Evolutionary conservation across 2,329 filamentous ascomycete genomes (phyloP), one percentile per base, ranked within the genome.

Genomic region (Pleomassaria siparia): DNA sequence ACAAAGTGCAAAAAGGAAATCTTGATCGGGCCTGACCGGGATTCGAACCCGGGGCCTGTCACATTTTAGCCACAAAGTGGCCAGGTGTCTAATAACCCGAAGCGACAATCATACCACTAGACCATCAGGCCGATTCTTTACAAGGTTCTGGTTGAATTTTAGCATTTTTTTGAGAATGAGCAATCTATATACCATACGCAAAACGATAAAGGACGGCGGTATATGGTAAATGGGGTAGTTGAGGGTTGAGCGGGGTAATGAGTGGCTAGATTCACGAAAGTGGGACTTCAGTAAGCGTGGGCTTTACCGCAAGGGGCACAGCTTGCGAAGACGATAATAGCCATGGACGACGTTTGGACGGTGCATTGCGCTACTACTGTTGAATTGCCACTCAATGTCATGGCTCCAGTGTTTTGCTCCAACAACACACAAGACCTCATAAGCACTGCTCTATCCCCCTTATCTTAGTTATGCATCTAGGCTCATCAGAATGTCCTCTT

Each of bases 41-140:
- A 65, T 58, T 68, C 60, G 65, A 68, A 67, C 65, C 65, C 65
- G 65, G 65, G 65, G 63, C 64, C 65, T 68, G 63, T 66, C 62
- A 68, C 64, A 68, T 46, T 29, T 20, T 22, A 26, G 22, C 18
- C 18, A 16, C 26, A 18, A 15, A n/a, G 44, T 11, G 35, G n/a
- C 44, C 44, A 46, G 44, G 44, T 28, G 24, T 32, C 20, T 10
- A 39, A n/a, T n/a, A 39, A 28, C 43, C 43, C 44, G 44, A 46
- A 46, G 44, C 44, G 44, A 46, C 44, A 46, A 46, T 46, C 44
- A 46, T 46, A 44, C 41, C 41, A 44, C 41, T 47, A 47, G 45
- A 47, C 45, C 45, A 47, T 43, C 45, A 47, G 45, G 45, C 45
- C 45, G 45, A 33, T 41, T 39, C 16, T 26, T n/a, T 39, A n/a